Base-by-base conservation (phyloP, 148 eudicot species). In the Linanthus parryae region DNA sequence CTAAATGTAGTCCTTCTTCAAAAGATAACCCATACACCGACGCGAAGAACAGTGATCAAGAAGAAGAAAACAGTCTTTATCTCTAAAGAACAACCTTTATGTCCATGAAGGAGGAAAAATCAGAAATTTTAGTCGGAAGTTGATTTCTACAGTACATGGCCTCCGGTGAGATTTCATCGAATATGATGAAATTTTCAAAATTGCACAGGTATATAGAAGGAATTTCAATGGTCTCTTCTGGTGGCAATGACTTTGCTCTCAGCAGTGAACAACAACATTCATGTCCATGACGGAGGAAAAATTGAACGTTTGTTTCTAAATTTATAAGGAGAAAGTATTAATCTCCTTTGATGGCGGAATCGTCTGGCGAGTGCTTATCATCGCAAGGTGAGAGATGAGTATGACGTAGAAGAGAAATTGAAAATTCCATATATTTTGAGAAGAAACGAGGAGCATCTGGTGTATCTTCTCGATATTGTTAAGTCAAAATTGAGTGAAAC, bases 201-300 rank as follows among this genome's bases (percentile, higher is more conserved):
- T n/a, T n/a, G n/a, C n/a, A n/a, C n/a, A 90, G 97, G 85, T 90
- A 91, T 50, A 74, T 84, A 53, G 98, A 92, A 58, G 71, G 96
- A 54, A 81, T 92, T 25, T 94, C 98, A 23, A 62, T 63, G 17
- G 98, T 92, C 31, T 76, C 98, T 13, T 73, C 94, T 1, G 79
- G 77, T 11, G 77, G 74, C 2, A 76, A 76, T 36, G 72, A 67
- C 22, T 57, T 75, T 36, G 53, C 59, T 5, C 78, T 72, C 17
- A 77, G 90, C 70, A 55, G 68, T 58, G 57, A 56, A 48, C 76
- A 84, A n/a, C n/a, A 67, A 82, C 71, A 5, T 35, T 73, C 15
- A 76, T 72, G 52, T 92, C 96, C 96, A 87, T 92, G 74, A 62
- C 75, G 27, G 87, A 77, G 59, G 17, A 75, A 92, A 44, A 65